Evolutionary conservation across 139 green algal genomes (phyloP).

Genomic region (Chlorella vulgaris): DNA sequence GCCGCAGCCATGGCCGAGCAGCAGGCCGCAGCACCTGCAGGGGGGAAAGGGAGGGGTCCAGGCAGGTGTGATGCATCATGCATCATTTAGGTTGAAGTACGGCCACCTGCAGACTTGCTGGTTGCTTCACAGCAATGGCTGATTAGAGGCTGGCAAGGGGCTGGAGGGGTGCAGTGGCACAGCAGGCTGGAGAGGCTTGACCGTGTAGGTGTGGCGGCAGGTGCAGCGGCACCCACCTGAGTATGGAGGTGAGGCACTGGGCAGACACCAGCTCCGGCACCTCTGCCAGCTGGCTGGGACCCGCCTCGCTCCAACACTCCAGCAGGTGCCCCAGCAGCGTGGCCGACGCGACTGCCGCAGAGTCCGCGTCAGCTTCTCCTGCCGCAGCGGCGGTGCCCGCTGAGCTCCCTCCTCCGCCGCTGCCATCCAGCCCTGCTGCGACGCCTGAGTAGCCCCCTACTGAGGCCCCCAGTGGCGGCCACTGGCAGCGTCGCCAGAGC

Average conservation of each 20-base stretch:
- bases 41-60: background rate
- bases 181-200: background rate
- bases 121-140: too few relatives aligned
- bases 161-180: too few relatives aligned
- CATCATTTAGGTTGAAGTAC: too few relatives aligned
- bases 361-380: background rate
- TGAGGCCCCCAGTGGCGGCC: background rate
- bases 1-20: slow-evolving; percentile 25
- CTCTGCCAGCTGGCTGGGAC: slow-evolving; percentile 43
- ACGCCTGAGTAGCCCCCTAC: background rate
- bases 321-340: slow-evolving; percentile 52
- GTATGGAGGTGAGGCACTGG: slow-evolving; percentile 32
- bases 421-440: background rate
- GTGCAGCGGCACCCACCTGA: background rate
- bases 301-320: slow-evolving; percentile 61
- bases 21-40: slow-evolving; percentile 29
- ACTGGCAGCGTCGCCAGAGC: slow-evolving; percentile 9
- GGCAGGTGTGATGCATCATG: background rate
- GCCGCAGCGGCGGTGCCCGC: background rate
- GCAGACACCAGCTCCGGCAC: slow-evolving; percentile 48
- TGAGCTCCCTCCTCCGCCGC: too few relatives aligned
- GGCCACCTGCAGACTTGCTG: too few relatives aligned
- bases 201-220: background rate
- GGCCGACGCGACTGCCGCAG: background rate
- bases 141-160: too few relatives aligned